Percentiles rank a stretch among this genome's conserved stretches.
phyloP scores from a whole-genome alignment of 225 moss, liverwort and hornwort genomes.

The Anthoceros angustus region DNA sequence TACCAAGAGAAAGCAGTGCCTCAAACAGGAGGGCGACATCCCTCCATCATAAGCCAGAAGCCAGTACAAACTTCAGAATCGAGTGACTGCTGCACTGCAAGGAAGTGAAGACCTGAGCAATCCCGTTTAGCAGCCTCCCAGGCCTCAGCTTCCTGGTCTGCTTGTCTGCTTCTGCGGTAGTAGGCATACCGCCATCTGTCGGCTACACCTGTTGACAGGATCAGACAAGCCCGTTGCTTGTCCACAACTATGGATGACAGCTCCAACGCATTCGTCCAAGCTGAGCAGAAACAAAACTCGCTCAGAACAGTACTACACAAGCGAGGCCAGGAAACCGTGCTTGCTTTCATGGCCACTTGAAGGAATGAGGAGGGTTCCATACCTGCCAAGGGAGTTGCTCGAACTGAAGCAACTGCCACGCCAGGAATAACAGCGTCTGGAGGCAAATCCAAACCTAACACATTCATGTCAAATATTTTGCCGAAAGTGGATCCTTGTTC shows the following conservation, averaged over 20 bases:
- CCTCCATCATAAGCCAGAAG: slow-evolving; percentile 85
- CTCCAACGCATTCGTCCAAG: slow-evolving; percentile 98
- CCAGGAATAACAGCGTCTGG: slow-evolving; percentile 76
- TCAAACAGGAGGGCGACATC: slow-evolving; percentile 57
- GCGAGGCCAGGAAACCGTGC: background rate
- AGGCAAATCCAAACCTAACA: slow-evolving; percentile 45
- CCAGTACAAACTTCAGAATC: slow-evolving; percentile 93
- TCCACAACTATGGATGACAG: slow-evolving; percentile 69
- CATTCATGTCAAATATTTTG: slow-evolving; percentile 54
- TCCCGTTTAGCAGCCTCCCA: slow-evolving; percentile 79
- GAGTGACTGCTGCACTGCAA: slow-evolving; percentile 69
- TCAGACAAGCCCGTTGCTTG: slow-evolving; percentile 45
- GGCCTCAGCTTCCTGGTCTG: slow-evolving; percentile 68
- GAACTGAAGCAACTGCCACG: slow-evolving; percentile 79
- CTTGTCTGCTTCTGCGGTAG: slow-evolving; percentile 66
- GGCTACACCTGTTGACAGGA: slow-evolving; percentile 75
- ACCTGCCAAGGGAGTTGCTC: slow-evolving; percentile 92
- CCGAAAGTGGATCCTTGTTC: slow-evolving; percentile 67
- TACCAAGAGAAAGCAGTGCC: too few relatives aligned
- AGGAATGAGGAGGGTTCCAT: slow-evolving; percentile 4
- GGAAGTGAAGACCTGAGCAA: slow-evolving; percentile 72
- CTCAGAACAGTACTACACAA: background rate
- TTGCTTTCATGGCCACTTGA: background rate
- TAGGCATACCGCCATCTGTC: slow-evolving; percentile 88
- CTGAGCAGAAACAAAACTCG: slow-evolving; percentile 21